These are phyloP conservation scores for Copromyces sp. DNA, from an alignment of 495 filamentous ascomycete species.

Conservation along the genomic window DNA sequence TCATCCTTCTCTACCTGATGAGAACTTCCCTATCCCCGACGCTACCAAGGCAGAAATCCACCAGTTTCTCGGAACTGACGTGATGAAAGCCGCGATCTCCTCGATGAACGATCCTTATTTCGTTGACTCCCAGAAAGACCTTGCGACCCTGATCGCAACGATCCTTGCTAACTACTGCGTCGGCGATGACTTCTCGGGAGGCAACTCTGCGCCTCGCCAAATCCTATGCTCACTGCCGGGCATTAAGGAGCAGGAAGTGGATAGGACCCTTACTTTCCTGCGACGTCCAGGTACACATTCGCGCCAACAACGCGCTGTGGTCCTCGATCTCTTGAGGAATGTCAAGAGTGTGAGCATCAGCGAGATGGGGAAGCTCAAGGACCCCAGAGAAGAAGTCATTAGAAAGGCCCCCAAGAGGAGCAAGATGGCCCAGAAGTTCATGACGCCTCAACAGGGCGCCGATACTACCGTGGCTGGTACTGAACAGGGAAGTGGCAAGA, in stretches of 20 bases:
- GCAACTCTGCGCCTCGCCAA: slow-evolving; percentile 49
- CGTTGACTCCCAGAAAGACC: slow-evolving; percentile 89
- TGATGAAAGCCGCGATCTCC: slow-evolving; percentile 71
- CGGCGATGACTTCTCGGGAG: slow-evolving; percentile 21
- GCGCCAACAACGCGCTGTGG: slow-evolving; percentile 67
- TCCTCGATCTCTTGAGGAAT: slow-evolving; percentile 79
- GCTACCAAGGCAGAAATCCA: slow-evolving; percentile 55
- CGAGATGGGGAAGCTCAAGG: slow-evolving; percentile 77
- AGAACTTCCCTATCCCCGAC: slow-evolving; percentile 37
- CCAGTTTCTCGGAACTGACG: slow-evolving; percentile 81
- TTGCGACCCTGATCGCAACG: slow-evolving; percentile 76
- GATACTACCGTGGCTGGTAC: not conserved
- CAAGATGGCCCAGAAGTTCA: slow-evolving; percentile 49
- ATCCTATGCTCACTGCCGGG: slow-evolving; percentile 44
- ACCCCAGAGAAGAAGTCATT: slow-evolving; percentile 16
- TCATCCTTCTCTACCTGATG: slow-evolving; percentile 6
- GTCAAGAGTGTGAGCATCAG: slow-evolving; percentile 83
- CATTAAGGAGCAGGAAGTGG: slow-evolving; percentile 47
- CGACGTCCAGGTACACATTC: slow-evolving; percentile 39
- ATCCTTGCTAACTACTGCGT: slow-evolving; percentile 61
- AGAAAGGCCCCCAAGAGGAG: slow-evolving; percentile 21
- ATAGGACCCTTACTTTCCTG: slow-evolving; percentile 49
- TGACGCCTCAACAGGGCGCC: slow-evolving; percentile 24
- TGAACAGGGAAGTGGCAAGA: slow-evolving; percentile 5
- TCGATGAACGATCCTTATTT: slow-evolving; percentile 93